Evolutionary conservation across 805 yeast genomes (phyloP), one percentile per base, ranked within the genome.

Genomic region (Spathaspora hagerdaliae): DNA sequence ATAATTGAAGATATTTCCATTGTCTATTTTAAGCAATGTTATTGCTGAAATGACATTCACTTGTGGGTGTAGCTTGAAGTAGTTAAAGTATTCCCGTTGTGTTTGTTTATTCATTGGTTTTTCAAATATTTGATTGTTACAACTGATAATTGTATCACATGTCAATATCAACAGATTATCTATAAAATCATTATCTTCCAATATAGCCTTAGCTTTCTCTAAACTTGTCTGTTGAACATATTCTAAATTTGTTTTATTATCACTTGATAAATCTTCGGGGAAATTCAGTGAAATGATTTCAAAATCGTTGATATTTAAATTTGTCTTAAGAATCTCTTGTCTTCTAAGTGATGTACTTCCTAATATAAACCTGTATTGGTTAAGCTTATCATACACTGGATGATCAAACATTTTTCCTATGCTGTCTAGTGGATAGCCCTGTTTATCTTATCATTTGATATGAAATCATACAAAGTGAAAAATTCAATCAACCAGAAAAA

Each of bases 341-440:
- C 99, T 69, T 48, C 97, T 73, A 2, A 95, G 92, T 0, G 97
- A 91, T 1, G 86, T 77, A 2, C 96, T 88, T 0, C 96, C 97
- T 6, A 92, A 72, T 5, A 88, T 68, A 26, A 91, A 67, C 4
- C 61, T 56, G 50, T 32, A 43, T 3, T 39, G 31, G 8, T 29
- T 15, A 4, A 53, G 38, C 35, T 45, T 31, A 15, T 43, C 35
- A 33, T 47, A 44, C 29, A 51, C 14, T n/a, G 41, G 39, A 36
- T 43, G 46, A 19, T 29, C n/a, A 12, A 42, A 24, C 45, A 31
- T 29, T 9, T n/a, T 19, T 19, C 24, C 24, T 19, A 19, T 19
- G 24, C 2, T 19, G 24, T 19, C 24, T 5, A 19, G 33, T 3
- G 2, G 24, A 19, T 19, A 19, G 24, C 24, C 24, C 24, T 19